Percentiles rank a stretch among this genome's conserved stretches.
Evolutionary conservation across 78 protist species (phyloP).

Genomic region (Isochrysis galbana): DNA sequence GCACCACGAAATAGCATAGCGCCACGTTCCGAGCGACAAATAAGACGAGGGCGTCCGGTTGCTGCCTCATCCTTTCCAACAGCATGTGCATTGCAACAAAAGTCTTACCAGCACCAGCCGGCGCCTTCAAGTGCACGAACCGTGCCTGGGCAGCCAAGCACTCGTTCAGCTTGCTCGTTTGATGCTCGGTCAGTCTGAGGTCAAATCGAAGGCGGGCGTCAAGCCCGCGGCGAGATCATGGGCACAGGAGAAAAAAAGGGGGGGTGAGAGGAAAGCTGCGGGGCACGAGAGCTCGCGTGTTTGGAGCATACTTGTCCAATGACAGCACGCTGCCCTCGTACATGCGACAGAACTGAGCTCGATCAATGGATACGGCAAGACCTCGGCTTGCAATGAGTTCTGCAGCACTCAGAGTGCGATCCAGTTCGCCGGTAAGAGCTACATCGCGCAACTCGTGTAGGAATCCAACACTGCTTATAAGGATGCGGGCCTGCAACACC

Average conservation of each 20-base stretch:
- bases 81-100: not conserved
- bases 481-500: too few species aligned
- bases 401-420: not conserved
- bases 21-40: not conserved
- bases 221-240: too few species aligned
- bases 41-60: not conserved
- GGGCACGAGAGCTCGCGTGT: too few species aligned
- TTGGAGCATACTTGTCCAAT: not conserved
- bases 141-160: not conserved
- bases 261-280: too few species aligned
- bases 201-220: too few species aligned
- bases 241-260: too few species aligned
- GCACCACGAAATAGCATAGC: not conserved
- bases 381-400: not conserved
- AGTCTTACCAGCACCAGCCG: constrained; percentile 24
- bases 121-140: not conserved
- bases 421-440: not conserved
- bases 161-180: not conserved
- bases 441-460: not conserved
- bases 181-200: not conserved
- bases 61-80: not conserved
- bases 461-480: not conserved
- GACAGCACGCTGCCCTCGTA: not conserved
- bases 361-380: not conserved
- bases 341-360: not conserved